Conservation (phyloP, 768 basidiomycete species). For the Xerocomus spinulosus region DNA sequence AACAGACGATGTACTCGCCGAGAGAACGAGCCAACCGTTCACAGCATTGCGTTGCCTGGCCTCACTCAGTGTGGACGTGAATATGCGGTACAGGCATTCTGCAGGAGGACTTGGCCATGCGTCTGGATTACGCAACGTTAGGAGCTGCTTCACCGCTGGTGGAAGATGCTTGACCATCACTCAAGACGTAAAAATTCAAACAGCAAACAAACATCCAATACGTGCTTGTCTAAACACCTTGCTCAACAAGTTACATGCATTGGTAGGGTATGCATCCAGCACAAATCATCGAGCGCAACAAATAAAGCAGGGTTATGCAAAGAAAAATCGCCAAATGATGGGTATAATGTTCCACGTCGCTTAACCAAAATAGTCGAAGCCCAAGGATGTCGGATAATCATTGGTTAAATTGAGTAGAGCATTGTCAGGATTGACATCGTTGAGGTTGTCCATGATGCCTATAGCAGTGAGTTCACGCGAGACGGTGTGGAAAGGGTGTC, state of each 20-base stretch:
- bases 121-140: conserved; percentile 63
- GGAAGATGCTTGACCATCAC: conserved; percentile 49
- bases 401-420: conserved; percentile 39
- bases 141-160: conserved; percentile 63
- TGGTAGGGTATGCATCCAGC: conserved; percentile 19
- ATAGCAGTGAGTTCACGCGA: not conserved
- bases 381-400: conserved; percentile 50
- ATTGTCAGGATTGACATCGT: conserved; percentile 51
- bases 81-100: conserved; percentile 48
- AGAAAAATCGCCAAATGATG: conserved; percentile 11
- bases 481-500: conserved; percentile 6
- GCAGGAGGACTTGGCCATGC: conserved; percentile 54
- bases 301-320: not conserved
- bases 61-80: conserved; percentile 59
- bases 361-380: conserved; percentile 41
- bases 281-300: conserved; percentile 16
- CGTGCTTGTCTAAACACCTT: conserved; percentile 1
- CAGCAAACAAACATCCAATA: not conserved
- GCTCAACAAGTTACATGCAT: conserved; percentile 24
- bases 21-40: conserved; percentile 77
- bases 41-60: conserved; percentile 61
- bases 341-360: conserved; percentile 13
- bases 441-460: conserved; percentile 52
- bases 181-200: no score
- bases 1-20: conserved; percentile 43